Conservation (phyloP, 495 filamentous ascomycete species). For the Diplogelasinospora grovesii region DNA sequence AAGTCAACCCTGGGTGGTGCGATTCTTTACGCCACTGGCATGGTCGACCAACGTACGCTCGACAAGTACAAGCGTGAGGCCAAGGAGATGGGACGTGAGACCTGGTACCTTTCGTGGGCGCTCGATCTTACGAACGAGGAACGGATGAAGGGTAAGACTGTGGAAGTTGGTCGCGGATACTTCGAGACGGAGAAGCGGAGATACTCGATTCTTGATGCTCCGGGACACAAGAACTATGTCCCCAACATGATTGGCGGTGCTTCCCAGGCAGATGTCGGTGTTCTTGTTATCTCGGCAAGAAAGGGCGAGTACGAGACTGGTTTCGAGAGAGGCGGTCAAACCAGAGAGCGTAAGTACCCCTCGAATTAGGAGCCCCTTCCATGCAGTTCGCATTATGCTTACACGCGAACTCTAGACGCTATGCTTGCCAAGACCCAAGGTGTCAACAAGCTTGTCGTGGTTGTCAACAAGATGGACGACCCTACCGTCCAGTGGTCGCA, state of each 20-base stretch:
- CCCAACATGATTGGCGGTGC: slow-evolving; percentile 94
- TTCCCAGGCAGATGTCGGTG: slow-evolving; percentile 92
- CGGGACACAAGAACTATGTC: slow-evolving; percentile 94
- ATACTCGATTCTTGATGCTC: slow-evolving; percentile 94
- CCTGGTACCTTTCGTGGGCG: slow-evolving; percentile 98
- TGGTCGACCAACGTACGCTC: slow-evolving; percentile 97
- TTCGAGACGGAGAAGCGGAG: slow-evolving; percentile 86
- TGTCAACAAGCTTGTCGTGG: slow-evolving; percentile 88
- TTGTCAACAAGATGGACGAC: slow-evolving; percentile 99
- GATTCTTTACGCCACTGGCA: slow-evolving; percentile 87
- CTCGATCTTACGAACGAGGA: slow-evolving; percentile 96
- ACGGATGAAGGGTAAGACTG: slow-evolving; percentile 93
- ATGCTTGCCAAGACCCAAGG: slow-evolving; percentile 97
- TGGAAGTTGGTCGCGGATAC: slow-evolving; percentile 92
- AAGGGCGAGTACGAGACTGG: slow-evolving; percentile 99
- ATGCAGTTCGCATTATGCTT: no score
- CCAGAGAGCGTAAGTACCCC: no score
- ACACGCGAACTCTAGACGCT: no score
- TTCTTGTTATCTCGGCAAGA: slow-evolving; percentile 91
- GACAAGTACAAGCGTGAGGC: slow-evolving; percentile 97
- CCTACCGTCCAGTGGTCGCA: slow-evolving; percentile 91
- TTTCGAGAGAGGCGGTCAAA: slow-evolving; percentile 99
- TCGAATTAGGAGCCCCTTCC: no score
- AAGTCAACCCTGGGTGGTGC: slow-evolving; percentile 93
- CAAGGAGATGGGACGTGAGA: slow-evolving; percentile 89